A percentile compares a stretch with the other conserved stretches of the same genome.
These are phyloP conservation scores for Zygnema circumcarinatum DNA, from an alignment of 139 green algal species.

Conservation along the genomic window DNA sequence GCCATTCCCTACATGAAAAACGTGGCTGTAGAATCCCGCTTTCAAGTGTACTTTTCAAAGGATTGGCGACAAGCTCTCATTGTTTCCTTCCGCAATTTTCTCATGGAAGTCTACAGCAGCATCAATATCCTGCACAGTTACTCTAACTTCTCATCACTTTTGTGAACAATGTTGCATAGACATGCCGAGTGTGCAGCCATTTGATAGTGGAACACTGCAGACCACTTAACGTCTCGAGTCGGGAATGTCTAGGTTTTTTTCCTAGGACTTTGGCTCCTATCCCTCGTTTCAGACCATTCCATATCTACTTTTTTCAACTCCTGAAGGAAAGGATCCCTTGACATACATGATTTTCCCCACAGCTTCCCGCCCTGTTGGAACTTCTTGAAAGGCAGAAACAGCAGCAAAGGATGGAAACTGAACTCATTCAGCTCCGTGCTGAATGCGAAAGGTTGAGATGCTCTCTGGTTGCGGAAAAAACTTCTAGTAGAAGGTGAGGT, in stretches of 20 bases:
- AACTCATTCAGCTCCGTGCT: neutral
- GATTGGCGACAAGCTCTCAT: conserved; percentile 26
- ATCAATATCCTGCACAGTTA: conserved; percentile 25
- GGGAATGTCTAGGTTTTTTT: no score
- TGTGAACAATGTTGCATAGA: no score
- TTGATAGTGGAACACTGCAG: no score
- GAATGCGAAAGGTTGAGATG: neutral
- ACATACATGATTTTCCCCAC: neutral
- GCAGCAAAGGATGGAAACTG: neutral
- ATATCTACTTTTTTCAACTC: no score
- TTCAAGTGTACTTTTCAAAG: conserved; percentile 40
- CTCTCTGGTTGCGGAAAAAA: neutral
- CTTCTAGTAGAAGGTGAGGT: neutral
- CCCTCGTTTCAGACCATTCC: no score
- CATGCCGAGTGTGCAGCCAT: no score
- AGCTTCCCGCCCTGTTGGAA: neutral
- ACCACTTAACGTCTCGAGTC: no score
- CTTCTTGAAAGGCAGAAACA: neutral
- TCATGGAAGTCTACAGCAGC: conserved; percentile 10
- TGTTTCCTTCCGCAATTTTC: conserved; percentile 38
- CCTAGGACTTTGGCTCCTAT: no score
- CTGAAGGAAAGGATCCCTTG: no score
- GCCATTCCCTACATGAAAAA: conserved; percentile 40
- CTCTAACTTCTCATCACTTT: no score
- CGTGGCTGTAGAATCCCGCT: neutral